Percentiles rank a stretch among this genome's conserved stretches.
phyloP scores from a whole-genome alignment of 495 filamentous ascomycete genomes.

The Recurvomyces mirabilis region DNA sequence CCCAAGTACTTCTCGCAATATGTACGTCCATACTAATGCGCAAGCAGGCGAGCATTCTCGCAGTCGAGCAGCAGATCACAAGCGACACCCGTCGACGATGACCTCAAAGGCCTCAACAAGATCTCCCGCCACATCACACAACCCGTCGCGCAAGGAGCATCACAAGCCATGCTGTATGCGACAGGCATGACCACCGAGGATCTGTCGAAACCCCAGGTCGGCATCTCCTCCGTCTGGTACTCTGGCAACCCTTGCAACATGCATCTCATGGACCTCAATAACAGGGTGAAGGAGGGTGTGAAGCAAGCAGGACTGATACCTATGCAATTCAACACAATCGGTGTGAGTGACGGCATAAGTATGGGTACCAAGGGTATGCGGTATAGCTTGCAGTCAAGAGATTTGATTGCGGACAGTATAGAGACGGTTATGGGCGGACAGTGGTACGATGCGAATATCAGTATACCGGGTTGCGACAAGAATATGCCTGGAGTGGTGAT shows the following conservation, averaged over 20 bases:
- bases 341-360: conserved; percentile 76
- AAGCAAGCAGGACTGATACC: conserved; percentile 48
- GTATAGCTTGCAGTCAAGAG: conserved; percentile 84
- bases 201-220: conserved; percentile 89
- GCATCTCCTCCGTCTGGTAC: conserved; percentile 88
- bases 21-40: not conserved
- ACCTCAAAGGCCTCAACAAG: conserved; percentile 51
- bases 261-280: conserved; percentile 84
- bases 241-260: conserved; percentile 98
- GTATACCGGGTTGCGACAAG: conserved; percentile 98
- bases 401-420: conserved; percentile 93
- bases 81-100: conserved; percentile 18
- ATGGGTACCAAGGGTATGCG: conserved; percentile 86
- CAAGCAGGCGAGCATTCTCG: conserved; percentile 18
- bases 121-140: conserved; percentile 78
- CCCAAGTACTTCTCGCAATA: too few relatives aligned
- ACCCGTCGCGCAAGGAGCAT: conserved; percentile 93
- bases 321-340: conserved; percentile 92
- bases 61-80: conserved; percentile 1
- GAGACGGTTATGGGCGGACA: conserved; percentile 98
- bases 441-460: conserved; percentile 99
- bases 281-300: conserved; percentile 75
- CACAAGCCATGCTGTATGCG: conserved; percentile 97
- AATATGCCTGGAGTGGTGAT: conserved; percentile 99
- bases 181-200: conserved; percentile 74